phyloP scores from a whole-genome alignment of 371 early-diverging fungal genomes.

The Umbelopsis sp. region DNA sequence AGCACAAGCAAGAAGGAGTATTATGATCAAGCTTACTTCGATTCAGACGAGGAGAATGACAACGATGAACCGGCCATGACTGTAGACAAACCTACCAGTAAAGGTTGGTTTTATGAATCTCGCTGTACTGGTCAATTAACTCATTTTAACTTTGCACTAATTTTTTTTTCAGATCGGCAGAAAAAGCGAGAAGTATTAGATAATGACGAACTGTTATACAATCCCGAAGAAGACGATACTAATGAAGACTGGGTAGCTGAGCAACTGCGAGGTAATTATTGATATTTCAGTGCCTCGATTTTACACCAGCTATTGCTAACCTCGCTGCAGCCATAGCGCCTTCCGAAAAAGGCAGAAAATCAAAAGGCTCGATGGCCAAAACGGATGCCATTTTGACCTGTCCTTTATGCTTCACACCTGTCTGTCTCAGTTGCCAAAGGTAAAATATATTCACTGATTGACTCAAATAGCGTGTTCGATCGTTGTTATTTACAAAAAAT shows the following conservation, averaged over 20 bases:
- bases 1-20: conserved; percentile 25
- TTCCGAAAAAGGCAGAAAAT: conserved; percentile 28
- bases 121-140: background rate
- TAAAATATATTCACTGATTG: conserved; percentile 24
- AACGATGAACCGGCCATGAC: conserved; percentile 25
- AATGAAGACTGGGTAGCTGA: conserved; percentile 63
- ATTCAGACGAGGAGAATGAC: conserved; percentile 44
- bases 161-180: conserved; percentile 17
- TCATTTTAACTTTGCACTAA: background rate
- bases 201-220: conserved; percentile 60
- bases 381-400: conserved; percentile 72
- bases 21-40: conserved; percentile 57
- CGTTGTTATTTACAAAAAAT: background rate
- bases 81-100: conserved; percentile 19
- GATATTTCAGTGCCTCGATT: background rate
- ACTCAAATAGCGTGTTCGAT: background rate
- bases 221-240: conserved; percentile 58
- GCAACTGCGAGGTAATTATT: conserved; percentile 48
- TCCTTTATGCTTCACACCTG: conserved; percentile 66
- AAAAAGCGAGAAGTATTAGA: conserved; percentile 35
- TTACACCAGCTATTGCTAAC: background rate
- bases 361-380: conserved; percentile 29
- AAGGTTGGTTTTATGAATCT: background rate
- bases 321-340: conserved; percentile 3
- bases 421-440: conserved; percentile 74